Base-by-base conservation (phyloP, 441 rosid species). In the Eruca vesicaria region DNA sequence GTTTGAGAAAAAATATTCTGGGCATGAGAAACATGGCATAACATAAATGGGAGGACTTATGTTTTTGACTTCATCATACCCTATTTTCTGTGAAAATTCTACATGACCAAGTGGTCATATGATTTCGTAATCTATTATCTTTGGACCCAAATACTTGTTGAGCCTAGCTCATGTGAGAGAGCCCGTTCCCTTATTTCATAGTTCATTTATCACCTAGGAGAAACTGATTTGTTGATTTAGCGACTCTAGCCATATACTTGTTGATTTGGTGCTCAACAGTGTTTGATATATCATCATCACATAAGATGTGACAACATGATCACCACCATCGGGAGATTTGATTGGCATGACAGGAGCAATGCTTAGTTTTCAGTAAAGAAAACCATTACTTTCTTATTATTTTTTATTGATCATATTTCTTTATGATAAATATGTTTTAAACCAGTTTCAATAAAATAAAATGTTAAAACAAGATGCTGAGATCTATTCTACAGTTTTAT, bases 281-380 rank as follows among this genome's bases (percentile, higher is more conserved):
- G n/a, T n/a, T n/a, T n/a, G n/a, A n/a, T n/a, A n/a, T n/a, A n/a
- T n/a, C n/a, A n/a, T n/a, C n/a, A n/a, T n/a, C n/a, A n/a, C n/a
- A n/a, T n/a, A n/a, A n/a, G n/a, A n/a, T n/a, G n/a, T n/a, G n/a
- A n/a, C n/a, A n/a, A n/a, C n/a, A n/a, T n/a, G n/a, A n/a, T n/a
- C n/a, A n/a, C n/a, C n/a, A 23, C 19, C 53, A 45, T 60, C 64
- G 4, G 18, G 58, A 48, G 68, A 36, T 50, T 48, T 77, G 36
- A 28, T 15, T 71, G 76, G 43, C 66, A 15, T 18, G 33, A 63
- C 16, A n/a, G n/a, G 43, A 45, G 12, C 33, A 12, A 8, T n/a
- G 53, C 59, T 36, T 75, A 3, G 52, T 43, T 43, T 18, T 7
- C 2, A 16, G 52, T 43, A 43, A 18, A 43, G 50, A 43, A 43